These are phyloP conservation scores for Luffa acutangula DNA, from an alignment of 306 rosid species.

Conservation along the genomic window DNA sequence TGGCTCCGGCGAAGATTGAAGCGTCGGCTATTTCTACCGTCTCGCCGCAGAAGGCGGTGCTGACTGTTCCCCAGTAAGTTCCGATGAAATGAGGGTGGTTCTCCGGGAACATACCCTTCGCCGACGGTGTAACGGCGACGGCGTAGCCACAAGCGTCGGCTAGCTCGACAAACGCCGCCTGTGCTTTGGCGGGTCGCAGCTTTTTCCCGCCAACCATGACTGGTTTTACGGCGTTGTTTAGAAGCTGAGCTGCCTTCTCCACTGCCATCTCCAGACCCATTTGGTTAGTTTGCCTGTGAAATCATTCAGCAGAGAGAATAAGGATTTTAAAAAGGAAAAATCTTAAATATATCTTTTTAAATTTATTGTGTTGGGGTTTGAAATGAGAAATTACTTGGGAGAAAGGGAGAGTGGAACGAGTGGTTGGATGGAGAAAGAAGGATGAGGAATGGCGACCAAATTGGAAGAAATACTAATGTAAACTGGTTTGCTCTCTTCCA, in stretches of 20 bases:
- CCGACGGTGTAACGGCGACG: slow-evolving; percentile 72
- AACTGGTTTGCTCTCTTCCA: slow-evolving; percentile 89
- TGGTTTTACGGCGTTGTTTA: slow-evolving; percentile 78
- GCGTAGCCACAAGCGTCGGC: slow-evolving; percentile 67
- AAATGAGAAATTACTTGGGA: slow-evolving; percentile 32
- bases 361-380: neutral
- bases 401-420: slow-evolving; percentile 58
- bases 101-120: slow-evolving; percentile 73
- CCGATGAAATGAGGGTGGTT: slow-evolving; percentile 74
- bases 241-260: slow-evolving; percentile 58
- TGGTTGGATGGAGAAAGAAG: slow-evolving; percentile 50
- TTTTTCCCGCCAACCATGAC: slow-evolving; percentile 80
- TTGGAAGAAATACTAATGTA: slow-evolving; percentile 78
- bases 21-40: slow-evolving; percentile 67
- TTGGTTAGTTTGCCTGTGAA: neutral
- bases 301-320: neutral
- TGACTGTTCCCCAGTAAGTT: slow-evolving; percentile 70
- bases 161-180: slow-evolving; percentile 58
- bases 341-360: no score
- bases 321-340: no score
- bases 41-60: slow-evolving; percentile 55
- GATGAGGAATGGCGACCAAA: slow-evolving; percentile 66
- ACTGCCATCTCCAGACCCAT: slow-evolving; percentile 57
- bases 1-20: slow-evolving; percentile 47
- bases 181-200: slow-evolving; percentile 50